Conservation (phyloP, 192 early-diverging fungal species). For the Phlyctochytrium arcticum region DNA sequence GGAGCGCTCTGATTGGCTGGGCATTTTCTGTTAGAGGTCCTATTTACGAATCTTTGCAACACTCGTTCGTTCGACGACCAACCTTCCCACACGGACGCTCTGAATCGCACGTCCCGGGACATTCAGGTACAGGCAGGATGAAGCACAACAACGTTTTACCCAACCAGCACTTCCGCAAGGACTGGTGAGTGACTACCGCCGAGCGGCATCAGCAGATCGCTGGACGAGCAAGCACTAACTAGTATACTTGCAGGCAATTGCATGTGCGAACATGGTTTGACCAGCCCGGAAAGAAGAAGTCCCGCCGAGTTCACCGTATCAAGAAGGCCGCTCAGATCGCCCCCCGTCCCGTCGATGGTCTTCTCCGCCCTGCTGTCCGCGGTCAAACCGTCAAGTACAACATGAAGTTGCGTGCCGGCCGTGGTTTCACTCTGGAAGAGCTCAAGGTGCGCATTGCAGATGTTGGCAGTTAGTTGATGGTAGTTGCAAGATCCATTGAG, state of each 20-base stretch:
- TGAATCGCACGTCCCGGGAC: not conserved
- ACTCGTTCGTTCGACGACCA: not conserved
- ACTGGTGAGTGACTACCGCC: conserved; percentile 68
- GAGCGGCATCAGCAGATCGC: too few species aligned
- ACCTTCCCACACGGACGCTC: not conserved
- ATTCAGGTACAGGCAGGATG: conserved; percentile 37
- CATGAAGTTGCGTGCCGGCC: conserved; percentile 91
- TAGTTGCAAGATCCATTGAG: too few species aligned
- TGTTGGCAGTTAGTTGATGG: conserved; percentile 14
- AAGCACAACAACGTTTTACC: conserved; percentile 95
- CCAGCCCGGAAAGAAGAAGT: conserved; percentile 93
- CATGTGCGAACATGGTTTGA: conserved; percentile 99
- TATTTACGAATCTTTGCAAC: not conserved
- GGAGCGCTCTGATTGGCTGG: not conserved
- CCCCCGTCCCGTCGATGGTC: conserved; percentile 93
- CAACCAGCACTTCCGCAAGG: conserved; percentile 96
- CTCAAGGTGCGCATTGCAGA: conserved; percentile 68
- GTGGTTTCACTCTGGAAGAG: conserved; percentile 98
- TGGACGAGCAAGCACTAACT: too few species aligned
- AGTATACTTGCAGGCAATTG: conserved; percentile 58
- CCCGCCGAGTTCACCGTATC: conserved; percentile 78
- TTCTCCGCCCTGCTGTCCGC: conserved; percentile 92
- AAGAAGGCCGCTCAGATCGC: conserved; percentile 95
- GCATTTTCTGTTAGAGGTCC: not conserved
- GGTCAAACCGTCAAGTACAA: conserved; percentile 98